Conservation (phyloP, 495 filamentous ascomycete species). For the Trichoderma reesei region DNA sequence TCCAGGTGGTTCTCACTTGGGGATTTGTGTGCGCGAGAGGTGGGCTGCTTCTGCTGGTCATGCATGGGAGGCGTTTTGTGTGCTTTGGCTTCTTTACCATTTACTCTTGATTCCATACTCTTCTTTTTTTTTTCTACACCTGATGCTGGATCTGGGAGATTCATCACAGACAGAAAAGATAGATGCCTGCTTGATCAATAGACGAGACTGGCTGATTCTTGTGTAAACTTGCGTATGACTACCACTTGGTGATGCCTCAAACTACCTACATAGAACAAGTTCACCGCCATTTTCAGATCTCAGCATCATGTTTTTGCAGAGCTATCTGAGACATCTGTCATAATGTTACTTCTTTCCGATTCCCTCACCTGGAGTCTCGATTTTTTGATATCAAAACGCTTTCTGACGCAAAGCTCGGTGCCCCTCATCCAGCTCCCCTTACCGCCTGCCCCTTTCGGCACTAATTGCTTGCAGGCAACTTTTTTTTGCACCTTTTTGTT, state of each 20-base stretch:
- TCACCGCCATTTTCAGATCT: too few relatives aligned
- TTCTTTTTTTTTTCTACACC: slow-evolving; percentile 11
- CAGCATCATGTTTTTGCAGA: too few relatives aligned
- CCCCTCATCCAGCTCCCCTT: slow-evolving; percentile 17
- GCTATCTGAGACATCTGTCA: too few relatives aligned
- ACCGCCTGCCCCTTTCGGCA: slow-evolving; percentile 14
- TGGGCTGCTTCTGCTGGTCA: slow-evolving; percentile 1
- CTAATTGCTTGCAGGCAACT: slow-evolving; percentile 2
- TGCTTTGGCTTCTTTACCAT: not conserved
- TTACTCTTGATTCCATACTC: not conserved
- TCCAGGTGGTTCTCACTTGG: too few relatives aligned
- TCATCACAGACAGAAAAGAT: not conserved
- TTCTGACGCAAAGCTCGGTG: slow-evolving; percentile 6
- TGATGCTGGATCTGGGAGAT: slow-evolving; percentile 10
- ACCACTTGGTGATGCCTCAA: too few relatives aligned
- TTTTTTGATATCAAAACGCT: too few relatives aligned
- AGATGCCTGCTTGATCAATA: not conserved
- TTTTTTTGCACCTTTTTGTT: slow-evolving; percentile 12
- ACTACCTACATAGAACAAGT: too few relatives aligned
- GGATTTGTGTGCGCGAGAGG: not conserved
- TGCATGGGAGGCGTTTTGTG: slow-evolving; percentile 8
- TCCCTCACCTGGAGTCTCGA: too few relatives aligned
- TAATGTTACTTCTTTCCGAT: too few relatives aligned
- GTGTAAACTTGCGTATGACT: not conserved
- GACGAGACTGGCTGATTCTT: not conserved